These are phyloP conservation scores for Avena sativa DNA, from an alignment of 176 grass and related monocot genomes.

Conservation along the genomic window DNA sequence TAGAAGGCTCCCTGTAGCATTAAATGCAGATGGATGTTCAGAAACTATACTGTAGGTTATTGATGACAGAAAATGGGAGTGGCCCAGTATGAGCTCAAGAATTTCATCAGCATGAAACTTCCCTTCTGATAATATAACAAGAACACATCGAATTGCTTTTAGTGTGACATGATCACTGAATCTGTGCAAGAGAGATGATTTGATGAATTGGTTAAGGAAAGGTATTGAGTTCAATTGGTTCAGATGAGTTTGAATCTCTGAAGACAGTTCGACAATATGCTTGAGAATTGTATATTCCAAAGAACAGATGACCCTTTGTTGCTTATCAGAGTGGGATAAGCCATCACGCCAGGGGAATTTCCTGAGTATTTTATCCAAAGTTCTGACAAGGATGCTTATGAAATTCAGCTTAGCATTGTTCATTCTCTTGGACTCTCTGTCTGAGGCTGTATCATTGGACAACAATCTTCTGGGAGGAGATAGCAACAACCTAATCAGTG, in stretches of 20 bases:
- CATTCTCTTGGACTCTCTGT: slow-evolving; percentile 69
- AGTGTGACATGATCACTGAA: slow-evolving; percentile 79
- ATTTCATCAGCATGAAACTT: slow-evolving; percentile 72
- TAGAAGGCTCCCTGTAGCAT: slow-evolving; percentile 56
- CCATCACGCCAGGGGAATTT: slow-evolving; percentile 52
- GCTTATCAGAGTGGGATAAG: slow-evolving; percentile 33
- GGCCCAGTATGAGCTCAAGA: slow-evolving; percentile 88
- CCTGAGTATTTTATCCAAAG: slow-evolving; percentile 65
- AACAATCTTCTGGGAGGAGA: slow-evolving; percentile 55
- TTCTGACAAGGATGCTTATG: slow-evolving; percentile 68
- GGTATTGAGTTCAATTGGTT: slow-evolving; percentile 65
- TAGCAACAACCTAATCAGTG: slow-evolving; percentile 73
- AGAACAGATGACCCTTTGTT: slow-evolving; percentile 37
- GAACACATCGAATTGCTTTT: slow-evolving; percentile 85
- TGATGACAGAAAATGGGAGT: slow-evolving; percentile 82
- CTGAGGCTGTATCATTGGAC: slow-evolving; percentile 43
- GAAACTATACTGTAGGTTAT: slow-evolving; percentile 56
- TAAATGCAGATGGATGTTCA: slow-evolving; percentile 55
- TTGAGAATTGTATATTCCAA: slow-evolving; percentile 85
- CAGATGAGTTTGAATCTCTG: slow-evolving; percentile 60
- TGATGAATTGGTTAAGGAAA: slow-evolving; percentile 77
- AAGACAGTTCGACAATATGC: slow-evolving; percentile 77
- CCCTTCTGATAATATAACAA: slow-evolving; percentile 73
- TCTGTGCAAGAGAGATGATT: slow-evolving; percentile 86
- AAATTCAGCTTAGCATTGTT: slow-evolving; percentile 74